phyloP scores from a whole-genome alignment of 768 basidiomycete species.

The Suillus subaureus region DNA sequence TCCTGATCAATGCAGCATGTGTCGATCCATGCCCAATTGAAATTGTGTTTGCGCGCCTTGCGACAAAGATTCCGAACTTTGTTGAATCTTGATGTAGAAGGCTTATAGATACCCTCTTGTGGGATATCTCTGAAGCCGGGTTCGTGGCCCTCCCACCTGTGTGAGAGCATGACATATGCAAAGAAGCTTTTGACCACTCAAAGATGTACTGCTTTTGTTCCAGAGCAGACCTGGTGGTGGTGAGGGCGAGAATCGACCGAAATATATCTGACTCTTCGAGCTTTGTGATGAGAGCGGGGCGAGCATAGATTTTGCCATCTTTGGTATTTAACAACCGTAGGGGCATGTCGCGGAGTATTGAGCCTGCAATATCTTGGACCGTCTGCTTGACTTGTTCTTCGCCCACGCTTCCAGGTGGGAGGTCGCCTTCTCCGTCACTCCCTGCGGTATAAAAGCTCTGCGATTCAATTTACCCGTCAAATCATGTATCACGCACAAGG shows the following conservation, averaged over 20 bases:
- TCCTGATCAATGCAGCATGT: conserved; percentile 33
- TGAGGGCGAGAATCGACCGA: conserved; percentile 2
- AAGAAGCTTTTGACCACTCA: conserved; percentile 22
- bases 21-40: conserved; percentile 32
- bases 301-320: conserved; percentile 26
- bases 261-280: conserved; percentile 19
- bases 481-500: background rate
- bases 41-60: conserved; percentile 20
- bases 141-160: conserved; percentile 27
- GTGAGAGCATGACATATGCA: conserved; percentile 30
- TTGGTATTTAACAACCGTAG: conserved; percentile 27
- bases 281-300: conserved; percentile 16
- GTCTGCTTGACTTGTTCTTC: conserved; percentile 2
- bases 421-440: background rate
- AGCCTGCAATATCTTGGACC: background rate
- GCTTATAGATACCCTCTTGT: conserved; percentile 15
- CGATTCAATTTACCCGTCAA: background rate
- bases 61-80: conserved; percentile 28
- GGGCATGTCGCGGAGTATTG: conserved; percentile 19
- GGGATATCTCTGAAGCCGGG: background rate
- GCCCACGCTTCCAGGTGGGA: background rate
- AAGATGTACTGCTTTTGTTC: background rate
- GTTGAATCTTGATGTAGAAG: background rate
- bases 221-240: background rate
- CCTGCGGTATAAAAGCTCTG: background rate